phyloP scores from a whole-genome alignment of 2,329 filamentous ascomycete species.

The Ascochyta clinopodiicola region DNA sequence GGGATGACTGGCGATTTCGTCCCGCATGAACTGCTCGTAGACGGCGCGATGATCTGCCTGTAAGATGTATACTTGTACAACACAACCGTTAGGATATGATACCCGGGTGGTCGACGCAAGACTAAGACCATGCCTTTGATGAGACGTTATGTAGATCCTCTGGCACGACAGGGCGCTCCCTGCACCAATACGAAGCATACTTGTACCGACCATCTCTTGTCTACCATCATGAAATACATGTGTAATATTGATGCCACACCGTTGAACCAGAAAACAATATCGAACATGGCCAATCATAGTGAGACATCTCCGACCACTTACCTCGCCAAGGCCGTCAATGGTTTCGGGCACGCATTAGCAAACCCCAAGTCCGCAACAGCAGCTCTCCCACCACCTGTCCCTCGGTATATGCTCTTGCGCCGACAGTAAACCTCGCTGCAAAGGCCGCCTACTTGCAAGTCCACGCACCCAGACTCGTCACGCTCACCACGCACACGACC shows the following conservation, averaged over 20 bases:
- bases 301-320: constrained; percentile 3
- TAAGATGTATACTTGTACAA: constrained; percentile 6
- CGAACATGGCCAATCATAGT: constrained; percentile 11
- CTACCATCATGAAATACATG: neutral
- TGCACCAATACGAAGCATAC: constrained; percentile 8
- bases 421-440: neutral
- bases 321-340: constrained; percentile 5
- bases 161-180: constrained; percentile 8
- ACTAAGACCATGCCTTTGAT: neutral
- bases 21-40: constrained; percentile 32
- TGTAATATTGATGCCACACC: neutral
- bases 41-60: constrained; percentile 3
- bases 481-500: neutral
- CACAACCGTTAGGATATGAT: constrained; percentile 10
- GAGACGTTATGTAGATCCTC: constrained; percentile 4
- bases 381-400: constrained; percentile 9
- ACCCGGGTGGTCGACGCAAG: constrained; percentile 6
- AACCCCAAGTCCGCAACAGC: neutral
- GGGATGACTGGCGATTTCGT: constrained; percentile 49
- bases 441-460: neutral
- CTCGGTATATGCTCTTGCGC: constrained; percentile 1
- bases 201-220: neutral
- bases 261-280: constrained; percentile 1
- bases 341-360: constrained; percentile 11
- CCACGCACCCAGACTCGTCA: neutral